These are phyloP conservation scores for Vaccinium macrocarpon DNA, from an alignment of 148 eudicot genomes.

Conservation along the genomic window DNA sequence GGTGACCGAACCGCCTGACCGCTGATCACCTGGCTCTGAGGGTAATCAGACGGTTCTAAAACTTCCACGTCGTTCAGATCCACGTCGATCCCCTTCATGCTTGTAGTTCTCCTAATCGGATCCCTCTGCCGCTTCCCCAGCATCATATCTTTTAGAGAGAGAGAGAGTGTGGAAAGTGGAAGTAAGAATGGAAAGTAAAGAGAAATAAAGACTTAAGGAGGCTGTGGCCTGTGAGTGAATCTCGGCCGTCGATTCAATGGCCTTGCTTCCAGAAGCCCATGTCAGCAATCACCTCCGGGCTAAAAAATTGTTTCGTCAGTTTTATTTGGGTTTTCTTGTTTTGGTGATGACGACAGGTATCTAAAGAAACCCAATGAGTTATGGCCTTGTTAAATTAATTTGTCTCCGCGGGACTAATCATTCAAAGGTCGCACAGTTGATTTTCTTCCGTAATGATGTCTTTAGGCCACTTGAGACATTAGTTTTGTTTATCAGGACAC, in stretches of 20 bases:
- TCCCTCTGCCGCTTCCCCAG: constrained; percentile 28
- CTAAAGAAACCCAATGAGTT: neutral
- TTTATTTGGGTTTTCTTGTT: neutral
- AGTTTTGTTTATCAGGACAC: too few species aligned
- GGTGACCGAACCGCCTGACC: neutral
- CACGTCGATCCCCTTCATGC: constrained; percentile 26
- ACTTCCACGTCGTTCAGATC: constrained; percentile 12
- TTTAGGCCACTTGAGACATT: too few species aligned
- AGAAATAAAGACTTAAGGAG: constrained; percentile 11
- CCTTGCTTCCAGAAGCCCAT: neutral
- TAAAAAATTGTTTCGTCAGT: neutral
- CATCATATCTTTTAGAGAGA: constrained; percentile 8
- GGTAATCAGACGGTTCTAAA: neutral
- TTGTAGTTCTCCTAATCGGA: constrained; percentile 31
- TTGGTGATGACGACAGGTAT: neutral
- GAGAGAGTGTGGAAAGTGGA: neutral
- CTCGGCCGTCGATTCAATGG: constrained; percentile 20
- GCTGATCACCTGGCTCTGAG: neutral
- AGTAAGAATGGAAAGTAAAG: constrained; percentile 17
- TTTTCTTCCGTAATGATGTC: too few species aligned
- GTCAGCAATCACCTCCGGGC: constrained; percentile 15
- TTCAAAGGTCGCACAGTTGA: too few species aligned
- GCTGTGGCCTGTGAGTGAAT: constrained; percentile 1
- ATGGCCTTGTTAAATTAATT: neutral
- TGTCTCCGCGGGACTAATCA: too few species aligned